Conservation (phyloP, 495 filamentous ascomycete species). For the Aspergillus heteromorphus region DNA sequence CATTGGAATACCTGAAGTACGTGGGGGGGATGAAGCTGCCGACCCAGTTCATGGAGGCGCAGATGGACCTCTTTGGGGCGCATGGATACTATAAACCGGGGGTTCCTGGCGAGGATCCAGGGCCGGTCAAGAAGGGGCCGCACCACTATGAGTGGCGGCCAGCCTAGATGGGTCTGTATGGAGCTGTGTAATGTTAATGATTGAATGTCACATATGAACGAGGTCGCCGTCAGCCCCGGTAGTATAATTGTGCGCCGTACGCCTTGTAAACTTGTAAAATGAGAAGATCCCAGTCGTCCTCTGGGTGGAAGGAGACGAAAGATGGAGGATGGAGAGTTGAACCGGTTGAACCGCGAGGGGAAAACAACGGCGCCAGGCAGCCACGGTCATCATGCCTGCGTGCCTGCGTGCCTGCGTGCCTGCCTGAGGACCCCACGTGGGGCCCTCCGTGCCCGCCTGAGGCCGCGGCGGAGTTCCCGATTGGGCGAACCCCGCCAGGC, state of each 20-base stretch:
- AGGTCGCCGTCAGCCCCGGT: no score
- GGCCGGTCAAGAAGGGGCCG: slow-evolving; percentile 33
- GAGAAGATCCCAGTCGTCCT: no score
- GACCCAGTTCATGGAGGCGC: slow-evolving; percentile 68
- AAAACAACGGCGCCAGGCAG: no score
- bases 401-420: no score
- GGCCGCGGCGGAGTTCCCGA: not conserved
- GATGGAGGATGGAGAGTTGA: not conserved
- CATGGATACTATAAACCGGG: slow-evolving; percentile 57
- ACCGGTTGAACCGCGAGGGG: no score
- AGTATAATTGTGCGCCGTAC: no score
- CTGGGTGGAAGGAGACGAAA: not conserved
- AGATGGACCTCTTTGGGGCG: slow-evolving; percentile 72
- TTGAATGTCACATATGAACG: no score
- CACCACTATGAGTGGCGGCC: slow-evolving; percentile 42
- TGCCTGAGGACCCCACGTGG: not conserved
- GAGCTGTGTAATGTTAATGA: not conserved
- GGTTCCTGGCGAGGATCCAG: slow-evolving; percentile 38
- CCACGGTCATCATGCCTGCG: no score
- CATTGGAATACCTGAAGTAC: slow-evolving; percentile 68
- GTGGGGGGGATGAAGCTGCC: slow-evolving; percentile 50
- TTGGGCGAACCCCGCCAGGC: slow-evolving; percentile 1
- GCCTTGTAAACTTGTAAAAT: no score
- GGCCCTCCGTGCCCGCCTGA: not conserved
- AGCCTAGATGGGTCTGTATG: slow-evolving; percentile 11